phyloP scores from a whole-genome alignment of 495 filamentous ascomycete genomes.

The Lepidopterella palustris region DNA sequence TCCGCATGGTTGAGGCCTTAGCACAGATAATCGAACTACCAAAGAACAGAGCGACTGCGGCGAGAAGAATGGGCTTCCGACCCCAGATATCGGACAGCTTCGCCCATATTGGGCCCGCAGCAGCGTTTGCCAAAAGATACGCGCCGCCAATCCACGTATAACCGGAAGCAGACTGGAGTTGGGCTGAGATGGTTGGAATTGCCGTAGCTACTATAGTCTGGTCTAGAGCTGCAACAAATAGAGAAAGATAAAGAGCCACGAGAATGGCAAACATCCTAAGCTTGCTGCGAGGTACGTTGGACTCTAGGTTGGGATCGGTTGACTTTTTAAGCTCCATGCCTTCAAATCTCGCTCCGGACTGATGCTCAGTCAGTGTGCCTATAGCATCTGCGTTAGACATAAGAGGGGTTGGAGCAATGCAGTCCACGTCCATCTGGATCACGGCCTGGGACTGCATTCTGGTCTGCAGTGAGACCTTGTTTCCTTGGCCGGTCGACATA shows the following conservation, averaged over 20 bases:
- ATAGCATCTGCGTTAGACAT: not conserved
- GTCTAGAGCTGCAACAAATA: constrained; percentile 60
- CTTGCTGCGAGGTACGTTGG: not conserved
- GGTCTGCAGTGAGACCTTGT: too few relatives aligned
- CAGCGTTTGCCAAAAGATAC: constrained; percentile 52
- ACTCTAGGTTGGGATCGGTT: not conserved
- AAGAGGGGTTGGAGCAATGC: not conserved
- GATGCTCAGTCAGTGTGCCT: too few relatives aligned
- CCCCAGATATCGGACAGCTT: constrained; percentile 59
- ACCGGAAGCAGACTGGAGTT: constrained; percentile 53
- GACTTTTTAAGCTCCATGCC: not conserved
- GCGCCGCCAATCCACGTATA: constrained; percentile 64
- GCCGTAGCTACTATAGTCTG: constrained; percentile 58
- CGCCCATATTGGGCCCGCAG: constrained; percentile 50
- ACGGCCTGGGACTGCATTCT: too few relatives aligned
- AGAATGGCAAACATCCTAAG: not conserved
- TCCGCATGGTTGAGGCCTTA: constrained; percentile 43
- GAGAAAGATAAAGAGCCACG: constrained; percentile 11
- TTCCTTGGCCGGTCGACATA: too few relatives aligned
- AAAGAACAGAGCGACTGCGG: constrained; percentile 40
- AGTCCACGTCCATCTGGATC: too few relatives aligned
- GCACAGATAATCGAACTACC: constrained; percentile 45
- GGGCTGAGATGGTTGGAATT: constrained; percentile 48
- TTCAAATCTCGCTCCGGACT: not conserved
- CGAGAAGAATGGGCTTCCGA: constrained; percentile 47